These are phyloP conservation scores for Potentilla sterilis DNA, from an alignment of 306 rosid species.

Conservation along the genomic window DNA sequence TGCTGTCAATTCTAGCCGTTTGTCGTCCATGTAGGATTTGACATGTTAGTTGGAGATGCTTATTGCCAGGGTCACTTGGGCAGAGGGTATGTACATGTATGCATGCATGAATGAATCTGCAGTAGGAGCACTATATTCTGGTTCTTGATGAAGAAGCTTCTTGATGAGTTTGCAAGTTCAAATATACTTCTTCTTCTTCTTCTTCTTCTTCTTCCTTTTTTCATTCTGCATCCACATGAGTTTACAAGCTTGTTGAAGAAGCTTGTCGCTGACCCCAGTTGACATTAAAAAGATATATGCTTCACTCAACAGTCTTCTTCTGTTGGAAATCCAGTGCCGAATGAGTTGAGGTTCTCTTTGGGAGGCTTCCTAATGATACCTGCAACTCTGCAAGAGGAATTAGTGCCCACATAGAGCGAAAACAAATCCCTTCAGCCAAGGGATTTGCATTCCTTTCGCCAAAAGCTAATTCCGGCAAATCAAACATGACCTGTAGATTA, in stretches of 20 bases:
- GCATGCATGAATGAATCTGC: slow-evolving; percentile 16
- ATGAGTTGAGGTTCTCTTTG: not conserved
- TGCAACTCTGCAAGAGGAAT: not conserved
- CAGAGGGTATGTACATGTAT: not conserved
- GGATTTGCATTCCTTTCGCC: not conserved
- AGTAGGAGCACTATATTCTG: slow-evolving; percentile 27
- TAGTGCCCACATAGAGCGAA: not conserved
- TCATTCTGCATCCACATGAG: slow-evolving; percentile 16
- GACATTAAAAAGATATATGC: not conserved
- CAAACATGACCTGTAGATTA: not conserved
- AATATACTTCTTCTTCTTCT: slow-evolving; percentile 15
- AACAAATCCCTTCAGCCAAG: not conserved
- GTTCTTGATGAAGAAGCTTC: slow-evolving; percentile 9
- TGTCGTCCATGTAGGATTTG: too few relatives aligned
- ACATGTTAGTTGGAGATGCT: too few relatives aligned
- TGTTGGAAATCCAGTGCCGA: slow-evolving; percentile 6
- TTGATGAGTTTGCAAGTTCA: slow-evolving; percentile 9
- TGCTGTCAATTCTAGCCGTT: too few relatives aligned
- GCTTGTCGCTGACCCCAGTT: slow-evolving; percentile 14
- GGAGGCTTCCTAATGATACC: not conserved
- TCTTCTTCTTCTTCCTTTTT: not conserved
- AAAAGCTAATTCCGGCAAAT: not conserved
- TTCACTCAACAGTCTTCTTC: not conserved
- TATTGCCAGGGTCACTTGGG: not conserved
- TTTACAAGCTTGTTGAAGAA: too few relatives aligned